Conservation (phyloP, 345 rosid genomes). For the thale cress (Arabidopsis thaliana) region TAIR10.1 NC_003074.8:20490501-20491000, state of each 20-base stretch:
- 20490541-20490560: conserved; percentile 91
- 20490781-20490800: conserved; percentile 52
- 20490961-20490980: conserved; percentile 98
- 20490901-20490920: neutral
- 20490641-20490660: conserved; percentile 52
- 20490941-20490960: conserved; percentile 75
- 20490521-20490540: conserved; percentile 98
- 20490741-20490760: conserved; percentile 37
- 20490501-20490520: conserved; percentile 81
- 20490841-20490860: conserved; percentile 19
- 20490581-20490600: conserved; percentile 91
- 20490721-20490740: conserved; percentile 4
- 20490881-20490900: conserved; percentile 20
- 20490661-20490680: conserved; percentile 12
- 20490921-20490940: conserved; percentile 6
- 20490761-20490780: conserved; percentile 7
- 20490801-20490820: conserved; percentile 98
- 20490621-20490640: conserved; percentile 94
- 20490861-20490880: neutral
- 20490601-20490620: conserved; percentile 87
- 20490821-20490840: conserved; percentile 27
- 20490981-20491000: conserved; percentile 99
- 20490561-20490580: conserved; percentile 80
- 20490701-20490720: conserved; percentile 2
- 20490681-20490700: neutral